Evolutionary conservation across 169 alveolate species (phyloP), one percentile per base, ranked within the genome.

Genomic region (Pseudocohnilembus persalinus): DNA sequence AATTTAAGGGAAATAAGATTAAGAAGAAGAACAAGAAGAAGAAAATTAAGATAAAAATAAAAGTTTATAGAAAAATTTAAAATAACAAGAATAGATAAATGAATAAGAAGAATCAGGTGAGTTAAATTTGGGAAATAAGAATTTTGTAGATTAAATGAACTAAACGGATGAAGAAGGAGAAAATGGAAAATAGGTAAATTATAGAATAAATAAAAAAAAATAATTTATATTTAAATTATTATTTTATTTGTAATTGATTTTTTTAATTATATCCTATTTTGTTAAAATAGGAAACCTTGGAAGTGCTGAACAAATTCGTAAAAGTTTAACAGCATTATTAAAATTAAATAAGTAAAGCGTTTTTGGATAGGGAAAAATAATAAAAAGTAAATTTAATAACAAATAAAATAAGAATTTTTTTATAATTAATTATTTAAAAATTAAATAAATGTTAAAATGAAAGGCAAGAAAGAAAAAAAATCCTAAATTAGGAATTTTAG

Each of bases 381-480:
- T 49, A 49, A 49, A 49, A 49, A 49, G 68, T 49, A 49, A 49
- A 49, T 49, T 49, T 49, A 49, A 49, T 49, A 11, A 49, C 4
- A 11, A 20, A 49, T 11, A 11, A 11, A 49, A 20, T 49, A 4
- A 49, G 20, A 49, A 20, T 49, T 49, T 11, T 49, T 11, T 49
- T 11, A 73, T 6, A 73, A 15, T 15, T 73, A 73, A 1, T 15
- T 73, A 15, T 73, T n/a, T 73, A 73, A 15, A 15, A 15, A 73
- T 73, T n/a, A 20, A 64, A 20, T 16, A 64, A 64, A 20, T 64
- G 16, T 20, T 20, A 29, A 75, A 33, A 75, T n/a, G 31, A 29
- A 26, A 79, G 84, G 64, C 76, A 49, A 63, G 35, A n/a, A 79
- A n/a, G 49, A 49, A 33, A 29, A 79, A 79, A 29, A 79, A 35